Evolutionary conservation across 129 eudicot genomes (phyloP).

Genomic region (Flaveria ramosissima): DNA sequence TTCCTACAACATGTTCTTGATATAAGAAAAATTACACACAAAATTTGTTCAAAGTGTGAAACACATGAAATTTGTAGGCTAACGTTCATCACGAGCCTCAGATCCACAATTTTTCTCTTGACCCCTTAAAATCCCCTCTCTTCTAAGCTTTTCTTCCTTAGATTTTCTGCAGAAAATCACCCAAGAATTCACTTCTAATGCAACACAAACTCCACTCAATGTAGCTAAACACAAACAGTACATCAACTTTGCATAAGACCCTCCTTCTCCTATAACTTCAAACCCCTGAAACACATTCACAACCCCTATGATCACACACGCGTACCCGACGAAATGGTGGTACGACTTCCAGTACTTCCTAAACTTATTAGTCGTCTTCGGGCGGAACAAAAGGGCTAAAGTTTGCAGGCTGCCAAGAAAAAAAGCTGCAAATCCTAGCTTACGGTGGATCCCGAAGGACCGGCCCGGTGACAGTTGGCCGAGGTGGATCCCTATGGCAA

Average conservation of each 20-base stretch:
- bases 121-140: slow-evolving; percentile 58
- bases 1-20: no score
- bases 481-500: slow-evolving; percentile 66
- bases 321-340: slow-evolving; percentile 98
- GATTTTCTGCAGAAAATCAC: slow-evolving; percentile 84
- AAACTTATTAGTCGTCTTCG: slow-evolving; percentile 75
- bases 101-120: slow-evolving; percentile 50
- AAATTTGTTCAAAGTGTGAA: slow-evolving; percentile 31
- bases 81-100: slow-evolving; percentile 31
- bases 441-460: slow-evolving; percentile 78
- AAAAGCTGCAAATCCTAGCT: slow-evolving; percentile 72
- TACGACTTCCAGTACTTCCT: slow-evolving; percentile 97
- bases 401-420: slow-evolving; percentile 82
- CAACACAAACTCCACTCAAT: slow-evolving; percentile 69
- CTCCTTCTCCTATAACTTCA: slow-evolving; percentile 75
- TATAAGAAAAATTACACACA: slow-evolving; percentile 19
- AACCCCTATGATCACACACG: slow-evolving; percentile 80
- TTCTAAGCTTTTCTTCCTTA: slow-evolving; percentile 79
- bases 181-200: slow-evolving; percentile 92
- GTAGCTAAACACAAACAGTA: slow-evolving; percentile 78
- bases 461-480: slow-evolving; percentile 72
- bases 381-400: slow-evolving; percentile 78
- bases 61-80: neutral
- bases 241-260: slow-evolving; percentile 62
- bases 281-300: slow-evolving; percentile 94